A percentile compares a stretch with the other conserved stretches of the same genome.
Conservation (phyloP, 169 alveolate genomes). For the Cryptosporidium canis region DNA sequence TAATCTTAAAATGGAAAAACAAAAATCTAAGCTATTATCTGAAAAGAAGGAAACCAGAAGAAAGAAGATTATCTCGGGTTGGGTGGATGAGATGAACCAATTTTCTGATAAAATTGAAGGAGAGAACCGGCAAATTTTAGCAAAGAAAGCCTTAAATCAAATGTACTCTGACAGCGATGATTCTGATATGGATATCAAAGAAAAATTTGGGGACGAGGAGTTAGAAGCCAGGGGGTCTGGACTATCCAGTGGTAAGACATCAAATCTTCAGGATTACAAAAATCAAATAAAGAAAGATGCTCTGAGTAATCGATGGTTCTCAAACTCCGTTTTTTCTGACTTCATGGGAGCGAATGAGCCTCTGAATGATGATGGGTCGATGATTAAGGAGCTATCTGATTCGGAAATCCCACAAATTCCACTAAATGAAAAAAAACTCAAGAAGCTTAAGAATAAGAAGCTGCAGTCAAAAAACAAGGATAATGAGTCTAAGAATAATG, state of each 20-base stretch:
- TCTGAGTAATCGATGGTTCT: conserved; percentile 36
- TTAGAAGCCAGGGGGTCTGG: not conserved
- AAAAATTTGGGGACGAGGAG: not conserved
- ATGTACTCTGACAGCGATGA: conserved; percentile 76
- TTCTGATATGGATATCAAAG: conserved; percentile 14
- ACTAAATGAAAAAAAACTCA: conserved; percentile 66
- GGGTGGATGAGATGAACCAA: conserved; percentile 77
- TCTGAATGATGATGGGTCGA: not conserved
- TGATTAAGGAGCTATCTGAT: conserved; percentile 52
- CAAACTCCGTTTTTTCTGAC: conserved; percentile 71
- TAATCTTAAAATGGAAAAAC: conserved; percentile 1
- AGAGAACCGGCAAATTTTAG: conserved; percentile 72
- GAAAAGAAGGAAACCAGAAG: conserved; percentile 75
- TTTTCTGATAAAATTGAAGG: conserved; percentile 75
- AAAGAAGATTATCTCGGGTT: conserved; percentile 76
- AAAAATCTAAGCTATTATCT: conserved; percentile 7
- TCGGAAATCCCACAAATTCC: conserved; percentile 71
- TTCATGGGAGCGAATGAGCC: not conserved
- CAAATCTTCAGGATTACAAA: not conserved
- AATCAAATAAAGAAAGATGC: conserved; percentile 44
- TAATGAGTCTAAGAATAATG: conserved; percentile 55
- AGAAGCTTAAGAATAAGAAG: conserved; percentile 66
- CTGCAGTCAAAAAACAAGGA: conserved; percentile 16
- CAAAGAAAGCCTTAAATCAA: conserved; percentile 74
- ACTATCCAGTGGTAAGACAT: not conserved